phyloP scores from a whole-genome alignment of 768 basidiomycete species.

The Lyophyllum decastes region DNA sequence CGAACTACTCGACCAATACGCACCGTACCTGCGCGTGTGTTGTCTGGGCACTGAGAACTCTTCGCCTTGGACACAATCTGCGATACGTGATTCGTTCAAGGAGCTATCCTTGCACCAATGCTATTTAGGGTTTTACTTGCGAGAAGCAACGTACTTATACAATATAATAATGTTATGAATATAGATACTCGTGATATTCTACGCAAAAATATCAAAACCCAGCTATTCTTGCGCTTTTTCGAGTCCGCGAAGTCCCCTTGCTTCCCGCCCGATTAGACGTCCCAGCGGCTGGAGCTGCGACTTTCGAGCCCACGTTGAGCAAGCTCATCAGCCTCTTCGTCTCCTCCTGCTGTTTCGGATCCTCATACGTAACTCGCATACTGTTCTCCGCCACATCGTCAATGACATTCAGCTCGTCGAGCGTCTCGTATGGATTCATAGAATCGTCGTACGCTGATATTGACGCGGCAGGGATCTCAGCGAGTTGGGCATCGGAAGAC shows the following conservation, averaged over 20 bases:
- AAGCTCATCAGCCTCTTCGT: conserved; percentile 58
- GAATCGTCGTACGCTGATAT: conserved; percentile 23
- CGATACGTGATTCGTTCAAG: too few species aligned
- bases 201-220: conserved; percentile 11
- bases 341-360: conserved; percentile 63
- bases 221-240: conserved; percentile 21
- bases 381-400: conserved; percentile 40
- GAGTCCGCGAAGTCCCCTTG: conserved; percentile 21
- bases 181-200: not conserved
- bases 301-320: conserved; percentile 34
- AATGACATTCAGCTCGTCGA: conserved; percentile 29
- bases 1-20: too few species aligned
- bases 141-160: not conserved
- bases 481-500: conserved; percentile 31
- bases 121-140: not conserved
- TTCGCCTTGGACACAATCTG: too few species aligned
- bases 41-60: too few species aligned
- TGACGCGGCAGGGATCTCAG: conserved; percentile 16
- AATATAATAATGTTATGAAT: not conserved
- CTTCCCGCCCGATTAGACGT: conserved; percentile 21
- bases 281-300: conserved; percentile 1
- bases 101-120: too few species aligned
- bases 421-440: conserved; percentile 25
- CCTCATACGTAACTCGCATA: conserved; percentile 66
- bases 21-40: too few species aligned